Evolutionary conservation across 495 filamentous ascomycete species (phyloP).

Genomic region (Usnea hakonensis): DNA sequence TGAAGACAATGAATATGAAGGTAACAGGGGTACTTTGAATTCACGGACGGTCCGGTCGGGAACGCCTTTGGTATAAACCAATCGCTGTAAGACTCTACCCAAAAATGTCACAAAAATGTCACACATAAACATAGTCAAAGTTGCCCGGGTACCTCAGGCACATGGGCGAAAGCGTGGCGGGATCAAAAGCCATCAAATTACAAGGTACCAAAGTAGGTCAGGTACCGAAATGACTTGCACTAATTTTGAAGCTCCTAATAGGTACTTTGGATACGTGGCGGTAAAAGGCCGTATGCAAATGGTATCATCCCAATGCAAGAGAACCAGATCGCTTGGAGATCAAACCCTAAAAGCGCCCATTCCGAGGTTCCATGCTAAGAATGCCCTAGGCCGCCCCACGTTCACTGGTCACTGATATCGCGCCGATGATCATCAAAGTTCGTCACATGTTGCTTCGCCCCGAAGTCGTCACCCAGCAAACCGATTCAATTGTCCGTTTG

Average conservation of each 20-base stretch:
- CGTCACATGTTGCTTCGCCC: not conserved
- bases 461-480: not conserved
- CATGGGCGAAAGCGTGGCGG: too few species aligned
- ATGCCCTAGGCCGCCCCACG: not conserved
- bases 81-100: too few species aligned
- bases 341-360: not conserved
- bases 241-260: too few species aligned
- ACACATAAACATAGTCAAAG: too few species aligned
- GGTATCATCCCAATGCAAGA: conserved; percentile 2
- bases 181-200: too few species aligned
- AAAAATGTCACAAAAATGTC: too few species aligned
- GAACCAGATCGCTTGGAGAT: not conserved
- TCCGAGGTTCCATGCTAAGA: not conserved
- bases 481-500: conserved; percentile 6
- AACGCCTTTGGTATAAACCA: too few species aligned
- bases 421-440: not conserved
- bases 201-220: too few species aligned
- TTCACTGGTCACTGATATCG: not conserved
- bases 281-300: not conserved
- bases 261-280: too few species aligned
- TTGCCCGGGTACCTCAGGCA: too few species aligned
- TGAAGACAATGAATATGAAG: not conserved
- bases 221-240: too few species aligned
- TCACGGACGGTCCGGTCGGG: too few species aligned
- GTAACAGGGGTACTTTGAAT: not conserved